Conservation (phyloP, 2,329 filamentous ascomycete genomes). For the Hymenoscyphus fraxineus region DNA sequence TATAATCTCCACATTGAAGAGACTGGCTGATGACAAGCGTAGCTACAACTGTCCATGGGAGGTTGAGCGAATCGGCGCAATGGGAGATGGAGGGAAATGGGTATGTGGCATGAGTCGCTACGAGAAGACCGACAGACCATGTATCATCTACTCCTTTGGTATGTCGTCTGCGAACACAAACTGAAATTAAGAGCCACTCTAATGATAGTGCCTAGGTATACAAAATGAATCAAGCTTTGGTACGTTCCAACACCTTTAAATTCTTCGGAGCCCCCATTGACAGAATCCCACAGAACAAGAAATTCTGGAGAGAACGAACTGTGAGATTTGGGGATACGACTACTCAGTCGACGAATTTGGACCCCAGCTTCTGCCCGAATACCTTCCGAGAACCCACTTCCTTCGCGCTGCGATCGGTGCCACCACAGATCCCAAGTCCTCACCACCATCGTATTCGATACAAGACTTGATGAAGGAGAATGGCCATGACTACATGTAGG, state of each 20-base stretch:
- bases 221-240: constrained; percentile 38
- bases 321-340: constrained; percentile 40
- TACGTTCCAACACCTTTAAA: constrained; percentile 11
- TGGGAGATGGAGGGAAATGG: constrained; percentile 41
- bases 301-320: constrained; percentile 38
- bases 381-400: constrained; percentile 34
- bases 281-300: constrained; percentile 32
- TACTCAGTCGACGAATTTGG: constrained; percentile 37
- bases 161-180: constrained; percentile 7
- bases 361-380: constrained; percentile 27
- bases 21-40: not conserved
- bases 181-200: constrained; percentile 15
- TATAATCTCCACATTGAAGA: not conserved
- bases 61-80: constrained; percentile 37
- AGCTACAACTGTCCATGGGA: constrained; percentile 37
- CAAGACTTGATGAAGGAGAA: constrained; percentile 39
- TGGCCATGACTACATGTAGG: constrained; percentile 36
- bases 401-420: constrained; percentile 34
- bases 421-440: constrained; percentile 26
- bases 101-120: constrained; percentile 39
- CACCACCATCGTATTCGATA: constrained; percentile 36
- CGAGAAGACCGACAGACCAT: constrained; percentile 30
- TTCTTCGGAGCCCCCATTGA: not conserved
- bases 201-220: constrained; percentile 9
- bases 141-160: constrained; percentile 39